A percentile compares a stretch with the other conserved stretches of the same genome.
Conservation (phyloP, 208 protist genomes). For the Trypanosoma rangeli region DNA sequence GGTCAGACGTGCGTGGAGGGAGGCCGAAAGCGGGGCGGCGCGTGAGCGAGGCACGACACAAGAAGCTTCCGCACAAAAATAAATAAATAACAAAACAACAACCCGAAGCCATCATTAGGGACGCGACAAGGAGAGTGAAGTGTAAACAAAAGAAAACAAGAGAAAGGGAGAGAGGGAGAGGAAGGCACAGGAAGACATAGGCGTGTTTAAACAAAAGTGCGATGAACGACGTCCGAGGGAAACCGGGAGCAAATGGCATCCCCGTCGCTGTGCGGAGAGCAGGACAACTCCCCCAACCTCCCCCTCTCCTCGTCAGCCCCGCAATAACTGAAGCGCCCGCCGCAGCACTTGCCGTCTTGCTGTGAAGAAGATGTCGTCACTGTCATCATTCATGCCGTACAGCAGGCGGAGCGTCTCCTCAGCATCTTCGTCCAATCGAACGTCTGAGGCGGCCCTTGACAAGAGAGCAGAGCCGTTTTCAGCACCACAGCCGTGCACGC, state of each 20-base stretch:
- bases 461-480: neutral
- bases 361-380: neutral
- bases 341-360: conserved; percentile 5
- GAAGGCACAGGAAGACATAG: neutral
- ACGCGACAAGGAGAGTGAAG: neutral
- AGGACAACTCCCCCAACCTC: neutral
- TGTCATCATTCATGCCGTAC: neutral
- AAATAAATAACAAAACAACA: no score
- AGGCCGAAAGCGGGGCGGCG: no score
- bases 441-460: neutral
- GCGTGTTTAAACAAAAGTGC: neutral
- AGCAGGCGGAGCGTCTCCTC: neutral
- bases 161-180: neutral
- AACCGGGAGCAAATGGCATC: neutral
- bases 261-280: neutral
- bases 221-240: neutral
- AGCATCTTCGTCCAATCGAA: conserved; percentile 10
- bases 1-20: no score
- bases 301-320: neutral
- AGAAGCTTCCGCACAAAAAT: no score
- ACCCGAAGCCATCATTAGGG: neutral
- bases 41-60: no score
- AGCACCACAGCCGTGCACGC: neutral
- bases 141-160: conserved; percentile 9
- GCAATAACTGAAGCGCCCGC: conserved; percentile 11